phyloP scores from a whole-genome alignment of 371 early-diverging fungal genomes.

The Mortierella sp. region DNA sequence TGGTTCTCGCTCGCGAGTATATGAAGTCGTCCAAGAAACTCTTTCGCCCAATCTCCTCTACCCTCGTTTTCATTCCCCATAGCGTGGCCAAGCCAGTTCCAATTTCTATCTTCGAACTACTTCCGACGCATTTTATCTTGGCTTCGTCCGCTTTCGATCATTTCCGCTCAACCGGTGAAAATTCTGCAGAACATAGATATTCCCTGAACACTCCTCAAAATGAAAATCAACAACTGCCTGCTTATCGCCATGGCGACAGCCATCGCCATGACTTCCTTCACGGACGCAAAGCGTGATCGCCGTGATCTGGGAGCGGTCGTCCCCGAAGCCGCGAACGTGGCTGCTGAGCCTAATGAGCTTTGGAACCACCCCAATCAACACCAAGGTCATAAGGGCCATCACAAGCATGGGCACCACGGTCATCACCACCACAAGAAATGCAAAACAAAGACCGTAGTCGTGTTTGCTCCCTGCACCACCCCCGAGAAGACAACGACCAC shows the following conservation, averaged over 20 bases:
- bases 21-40: slow-evolving; percentile 5
- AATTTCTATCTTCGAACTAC: not conserved
- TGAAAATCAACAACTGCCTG: slow-evolving; percentile 34
- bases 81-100: too few relatives aligned
- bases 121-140: not conserved
- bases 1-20: not conserved
- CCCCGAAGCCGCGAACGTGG: not conserved
- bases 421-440: slow-evolving; percentile 28
- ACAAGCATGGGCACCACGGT: slow-evolving; percentile 12
- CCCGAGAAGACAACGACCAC: not conserved
- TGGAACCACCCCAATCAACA: slow-evolving; percentile 14
- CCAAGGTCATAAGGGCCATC: slow-evolving; percentile 1
- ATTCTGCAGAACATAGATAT: too few relatives aligned
- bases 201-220: not conserved
- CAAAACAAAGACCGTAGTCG: slow-evolving; percentile 32
- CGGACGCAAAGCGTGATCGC: slow-evolving; percentile 35
- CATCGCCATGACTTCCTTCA: slow-evolving; percentile 22
- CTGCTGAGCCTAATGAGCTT: slow-evolving; percentile 5
- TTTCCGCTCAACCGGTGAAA: too few relatives aligned
- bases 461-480: slow-evolving; percentile 16
- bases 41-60: not conserved
- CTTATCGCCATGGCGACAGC: slow-evolving; percentile 33
- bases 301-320: slow-evolving; percentile 7
- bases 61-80: not conserved
- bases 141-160: not conserved